Base-by-base conservation (phyloP, 129 eudicot genomes). In the Centrapalus pauciflorus region DNA sequence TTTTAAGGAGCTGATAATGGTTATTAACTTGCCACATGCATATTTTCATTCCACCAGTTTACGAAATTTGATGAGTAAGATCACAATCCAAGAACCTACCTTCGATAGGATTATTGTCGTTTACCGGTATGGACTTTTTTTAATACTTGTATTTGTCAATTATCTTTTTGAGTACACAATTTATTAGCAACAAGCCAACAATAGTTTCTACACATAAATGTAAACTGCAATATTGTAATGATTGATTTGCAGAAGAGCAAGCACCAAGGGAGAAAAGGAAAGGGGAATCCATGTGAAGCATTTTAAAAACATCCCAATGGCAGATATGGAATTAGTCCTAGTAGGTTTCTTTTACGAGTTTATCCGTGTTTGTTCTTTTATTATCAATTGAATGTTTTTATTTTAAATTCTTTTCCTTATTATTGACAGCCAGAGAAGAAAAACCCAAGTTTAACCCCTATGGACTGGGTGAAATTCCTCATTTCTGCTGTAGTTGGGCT, bases 391-490 rank as follows among this genome's bases (percentile, higher is more conserved):
- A 29, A 28, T 10, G 26, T 21, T 25, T 2, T 46, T 10, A 5
- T 20, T 30, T 59, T 17, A 35, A 25, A 16, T 24, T 62, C 13
- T 69, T 51, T 72, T 25, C 49, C 35, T 27, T 55, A 23, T 40
- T 9, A 27, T 72, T 17, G 57, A 69, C 83, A 92, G 98, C 98
- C 98, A 1, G 98, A 92, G 83, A 92, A 92, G 84, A 88, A 85
- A 73, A 92, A 88, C 81, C 98, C 98, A 48, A 84, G 98, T 85
- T 82, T 92, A 62, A 92, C 98, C 38, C 98, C 98, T 1, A 86
- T 88, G 95, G 98, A 92, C 67, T 93, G 96, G 96, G 98, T 93
- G 65, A 88, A 87, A 72, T 93, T 93, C 60, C 87, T 93, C 41
- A 45, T 69, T 40, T 88, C 98, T 64, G 96, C 96, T 55, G 64